Evolutionary conservation across 305 asterid genomes (phyloP).

Genomic region (Euphrasia arctica): DNA sequence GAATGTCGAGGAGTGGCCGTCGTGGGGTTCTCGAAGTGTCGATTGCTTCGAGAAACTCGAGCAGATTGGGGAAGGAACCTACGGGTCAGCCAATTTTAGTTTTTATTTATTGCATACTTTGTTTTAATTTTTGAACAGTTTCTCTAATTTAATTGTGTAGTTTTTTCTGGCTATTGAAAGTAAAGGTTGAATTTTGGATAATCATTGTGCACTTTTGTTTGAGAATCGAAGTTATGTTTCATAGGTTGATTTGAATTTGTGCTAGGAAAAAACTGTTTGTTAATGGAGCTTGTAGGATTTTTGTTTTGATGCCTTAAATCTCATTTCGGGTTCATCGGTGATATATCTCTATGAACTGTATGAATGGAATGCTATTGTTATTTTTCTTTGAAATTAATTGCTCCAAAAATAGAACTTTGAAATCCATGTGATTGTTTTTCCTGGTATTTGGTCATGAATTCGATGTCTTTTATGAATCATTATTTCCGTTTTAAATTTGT

Average conservation of each 20-base stretch:
- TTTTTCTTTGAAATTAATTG: too few relatives aligned
- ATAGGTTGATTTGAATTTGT: background rate
- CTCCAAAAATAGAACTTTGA: background rate
- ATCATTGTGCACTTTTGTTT: background rate
- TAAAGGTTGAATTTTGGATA: background rate
- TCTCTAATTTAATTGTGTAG: too few relatives aligned
- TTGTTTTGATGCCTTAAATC: constrained; percentile 1
- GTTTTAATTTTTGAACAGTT: too few relatives aligned
- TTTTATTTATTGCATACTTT: background rate
- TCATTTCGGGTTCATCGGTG: background rate
- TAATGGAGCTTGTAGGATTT: background rate
- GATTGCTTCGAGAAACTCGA: background rate
- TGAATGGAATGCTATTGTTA: background rate
- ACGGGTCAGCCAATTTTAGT: background rate
- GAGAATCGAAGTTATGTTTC: constrained; percentile 4
- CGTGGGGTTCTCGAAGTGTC: background rate
- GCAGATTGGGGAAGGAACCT: background rate
- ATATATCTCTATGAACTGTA: background rate
- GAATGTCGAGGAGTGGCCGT: too few relatives aligned
- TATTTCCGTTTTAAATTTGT: too few relatives aligned
- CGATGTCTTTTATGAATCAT: background rate
- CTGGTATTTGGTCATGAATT: background rate
- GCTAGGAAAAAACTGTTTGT: background rate
- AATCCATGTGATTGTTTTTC: background rate
- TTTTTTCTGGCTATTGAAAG: too few relatives aligned